phyloP scores from a whole-genome alignment of 139 green algal species.

The Chlamydomonas sphaeroides region DNA sequence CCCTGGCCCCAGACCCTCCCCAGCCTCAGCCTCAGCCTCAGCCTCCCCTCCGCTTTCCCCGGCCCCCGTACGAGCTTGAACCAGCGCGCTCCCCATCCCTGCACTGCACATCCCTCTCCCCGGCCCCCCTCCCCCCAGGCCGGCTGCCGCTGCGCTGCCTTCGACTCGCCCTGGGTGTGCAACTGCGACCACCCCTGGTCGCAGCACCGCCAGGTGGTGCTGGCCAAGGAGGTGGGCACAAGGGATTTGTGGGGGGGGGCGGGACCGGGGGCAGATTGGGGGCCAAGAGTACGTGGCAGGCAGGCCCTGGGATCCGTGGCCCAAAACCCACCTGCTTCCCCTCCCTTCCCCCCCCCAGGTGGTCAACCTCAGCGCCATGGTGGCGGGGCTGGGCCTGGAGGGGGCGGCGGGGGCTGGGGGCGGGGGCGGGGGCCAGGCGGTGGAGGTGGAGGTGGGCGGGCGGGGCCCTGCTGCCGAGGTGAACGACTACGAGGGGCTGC shows the following conservation, averaged over 20 bases:
- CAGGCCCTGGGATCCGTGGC: too few relatives aligned
- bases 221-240: neutral
- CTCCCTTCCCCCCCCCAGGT: neutral
- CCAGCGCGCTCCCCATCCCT: too few relatives aligned
- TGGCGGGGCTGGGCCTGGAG: constrained; percentile 10
- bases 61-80: too few relatives aligned
- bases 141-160: constrained; percentile 63
- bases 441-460: neutral
- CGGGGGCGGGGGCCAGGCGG: neutral
- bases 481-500: constrained; percentile 28
- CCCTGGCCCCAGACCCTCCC: too few relatives aligned
- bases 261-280: neutral
- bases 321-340: neutral
- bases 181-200: constrained; percentile 84
- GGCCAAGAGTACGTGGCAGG: neutral
- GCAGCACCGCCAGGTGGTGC: constrained; percentile 2
- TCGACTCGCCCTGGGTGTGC: constrained; percentile 81
- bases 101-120: too few relatives aligned
- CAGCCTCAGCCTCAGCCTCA: too few relatives aligned
- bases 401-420: neutral
- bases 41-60: too few relatives aligned
- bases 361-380: constrained; percentile 6
- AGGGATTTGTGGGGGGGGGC: neutral
- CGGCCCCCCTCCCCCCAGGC: too few relatives aligned
- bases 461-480: constrained; percentile 21